Evolutionary conservation across 257 asterid genomes (phyloP).

Genomic region (Solanum appendiculatum): DNA sequence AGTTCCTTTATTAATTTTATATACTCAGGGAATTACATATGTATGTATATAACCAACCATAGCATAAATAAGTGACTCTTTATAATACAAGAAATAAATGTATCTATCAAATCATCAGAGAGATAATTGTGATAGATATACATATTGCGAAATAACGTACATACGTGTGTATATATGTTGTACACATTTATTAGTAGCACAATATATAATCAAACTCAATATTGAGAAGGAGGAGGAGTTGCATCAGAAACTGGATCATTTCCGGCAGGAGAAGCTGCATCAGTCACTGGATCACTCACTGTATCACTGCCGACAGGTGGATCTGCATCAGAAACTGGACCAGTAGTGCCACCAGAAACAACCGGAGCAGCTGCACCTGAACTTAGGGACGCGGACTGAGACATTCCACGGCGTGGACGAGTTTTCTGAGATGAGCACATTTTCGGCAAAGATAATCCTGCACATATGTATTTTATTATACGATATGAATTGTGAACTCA

Average conservation of each 20-base stretch:
- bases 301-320: not conserved
- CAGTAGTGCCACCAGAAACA: not conserved
- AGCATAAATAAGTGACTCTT: not conserved
- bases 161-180: not conserved
- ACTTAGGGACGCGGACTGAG: slow-evolving; percentile 27
- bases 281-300: not conserved
- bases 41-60: not conserved
- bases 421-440: slow-evolving; percentile 47
- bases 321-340: not conserved
- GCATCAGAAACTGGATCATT: not conserved
- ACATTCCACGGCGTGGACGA: slow-evolving; percentile 48
- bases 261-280: not conserved
- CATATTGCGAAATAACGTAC: not conserved
- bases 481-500: too few relatives aligned
- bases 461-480: not conserved
- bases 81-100: not conserved
- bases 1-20: not conserved
- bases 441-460: slow-evolving; percentile 55
- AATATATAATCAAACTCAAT: not conserved
- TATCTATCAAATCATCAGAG: not conserved
- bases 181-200: not conserved
- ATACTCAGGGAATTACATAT: not conserved
- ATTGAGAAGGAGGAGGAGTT: not conserved
- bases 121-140: not conserved
- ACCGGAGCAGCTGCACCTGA: slow-evolving; percentile 25